A percentile compares a stretch with the other conserved stretches of the same genome.
Evolutionary conservation across 1,284 basidiomycete genomes (phyloP).

Genomic region (Agroathelia rolfsii): DNA sequence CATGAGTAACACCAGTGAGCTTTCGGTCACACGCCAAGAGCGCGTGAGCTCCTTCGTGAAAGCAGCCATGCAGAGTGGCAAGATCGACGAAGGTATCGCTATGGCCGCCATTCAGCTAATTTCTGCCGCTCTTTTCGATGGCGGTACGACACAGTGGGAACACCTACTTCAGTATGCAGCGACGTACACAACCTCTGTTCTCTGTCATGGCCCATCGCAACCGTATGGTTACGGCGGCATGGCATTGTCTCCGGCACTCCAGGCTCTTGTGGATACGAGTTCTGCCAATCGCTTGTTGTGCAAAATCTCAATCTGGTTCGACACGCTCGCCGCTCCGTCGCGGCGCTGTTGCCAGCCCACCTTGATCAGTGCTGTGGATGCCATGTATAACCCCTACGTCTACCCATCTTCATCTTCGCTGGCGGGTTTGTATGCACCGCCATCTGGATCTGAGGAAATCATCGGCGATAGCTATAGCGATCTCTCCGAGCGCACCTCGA

Average conservation of each 20-base stretch:
- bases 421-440: too few relatives aligned
- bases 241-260: too few relatives aligned
- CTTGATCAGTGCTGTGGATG: constrained; percentile 43
- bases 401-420: too few relatives aligned
- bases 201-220: constrained; percentile 33
- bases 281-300: constrained; percentile 56
- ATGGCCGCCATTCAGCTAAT: constrained; percentile 67
- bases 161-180: constrained; percentile 51
- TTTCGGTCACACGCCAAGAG: too few relatives aligned
- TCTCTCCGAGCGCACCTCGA: constrained; percentile 34
- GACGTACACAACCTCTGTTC: constrained; percentile 37
- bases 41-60: too few relatives aligned
- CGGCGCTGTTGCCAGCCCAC: constrained; percentile 52
- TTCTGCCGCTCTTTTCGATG: constrained; percentile 64
- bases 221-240: too few relatives aligned
- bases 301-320: constrained; percentile 78
- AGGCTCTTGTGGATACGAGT: constrained; percentile 35
- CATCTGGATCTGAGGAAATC: too few relatives aligned
- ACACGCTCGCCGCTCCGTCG: constrained; percentile 69
- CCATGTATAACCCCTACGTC: constrained; percentile 42
- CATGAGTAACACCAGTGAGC: too few relatives aligned
- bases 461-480: constrained; percentile 27
- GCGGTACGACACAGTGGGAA: constrained; percentile 61
- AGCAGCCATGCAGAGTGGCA: too few relatives aligned
- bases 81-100: constrained; percentile 52